Percentiles rank a stretch among this genome's conserved stretches.
Evolutionary conservation across 495 filamentous ascomycete species (phyloP).

Genomic region (Clavariopsis aquatica): DNA sequence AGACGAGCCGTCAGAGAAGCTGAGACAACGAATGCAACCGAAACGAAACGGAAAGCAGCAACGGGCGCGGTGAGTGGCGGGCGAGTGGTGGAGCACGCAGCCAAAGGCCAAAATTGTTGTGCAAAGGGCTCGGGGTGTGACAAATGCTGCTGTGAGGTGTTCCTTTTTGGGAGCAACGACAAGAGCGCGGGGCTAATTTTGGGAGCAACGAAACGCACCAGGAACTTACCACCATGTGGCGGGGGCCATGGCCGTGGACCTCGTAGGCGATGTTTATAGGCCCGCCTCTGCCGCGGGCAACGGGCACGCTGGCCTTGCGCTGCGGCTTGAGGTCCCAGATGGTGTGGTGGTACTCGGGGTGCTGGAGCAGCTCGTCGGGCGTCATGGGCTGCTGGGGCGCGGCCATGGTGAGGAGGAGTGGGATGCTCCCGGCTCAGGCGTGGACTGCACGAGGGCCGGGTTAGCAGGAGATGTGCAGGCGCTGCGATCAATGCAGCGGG

Average conservation of each 20-base stretch:
- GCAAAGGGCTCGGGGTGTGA: slow-evolving; percentile 30
- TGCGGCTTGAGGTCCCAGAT: slow-evolving; percentile 66
- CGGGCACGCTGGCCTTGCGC: slow-evolving; percentile 57
- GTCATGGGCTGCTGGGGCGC: slow-evolving; percentile 28
- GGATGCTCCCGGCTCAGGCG: not conserved
- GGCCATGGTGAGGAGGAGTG: slow-evolving; percentile 10
- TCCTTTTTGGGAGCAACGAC: slow-evolving; percentile 5
- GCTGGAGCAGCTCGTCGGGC: slow-evolving; percentile 47
- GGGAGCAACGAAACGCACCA: slow-evolving; percentile 13
- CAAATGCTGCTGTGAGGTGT: slow-evolving; percentile 24
- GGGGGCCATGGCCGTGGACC: slow-evolving; percentile 72
- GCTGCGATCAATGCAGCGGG: slow-evolving; percentile 10
- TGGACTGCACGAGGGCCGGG: not conserved
- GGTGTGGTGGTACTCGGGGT: slow-evolving; percentile 55
- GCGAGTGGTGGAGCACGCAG: slow-evolving; percentile 18
- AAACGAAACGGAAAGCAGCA: slow-evolving; percentile 38
- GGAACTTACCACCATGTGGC: slow-evolving; percentile 67
- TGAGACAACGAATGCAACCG: slow-evolving; percentile 34
- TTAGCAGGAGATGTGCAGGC: slow-evolving; percentile 22
- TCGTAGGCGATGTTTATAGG: slow-evolving; percentile 74
- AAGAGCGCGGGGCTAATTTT: slow-evolving; percentile 13
- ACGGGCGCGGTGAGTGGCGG: not conserved
- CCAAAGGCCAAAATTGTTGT: slow-evolving; percentile 35
- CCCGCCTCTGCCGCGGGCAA: slow-evolving; percentile 65
- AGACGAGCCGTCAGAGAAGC: slow-evolving; percentile 11